Conservation (phyloP, 1,139 yeast species). For the Kluyveromyces sp. region DNA sequence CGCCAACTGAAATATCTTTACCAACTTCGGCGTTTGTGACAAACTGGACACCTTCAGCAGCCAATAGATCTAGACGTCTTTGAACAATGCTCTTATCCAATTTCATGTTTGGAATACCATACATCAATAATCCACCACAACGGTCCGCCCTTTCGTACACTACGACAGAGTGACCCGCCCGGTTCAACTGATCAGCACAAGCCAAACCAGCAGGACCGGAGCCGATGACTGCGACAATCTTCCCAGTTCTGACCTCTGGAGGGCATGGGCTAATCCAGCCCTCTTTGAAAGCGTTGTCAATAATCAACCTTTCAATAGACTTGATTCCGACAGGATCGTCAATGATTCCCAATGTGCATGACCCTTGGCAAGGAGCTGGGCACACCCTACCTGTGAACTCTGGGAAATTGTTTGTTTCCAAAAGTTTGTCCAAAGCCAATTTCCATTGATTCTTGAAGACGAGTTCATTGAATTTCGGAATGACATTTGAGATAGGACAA, state of each 20-base stretch:
- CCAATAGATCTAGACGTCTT: slow-evolving; percentile 86
- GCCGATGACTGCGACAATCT: slow-evolving; percentile 79
- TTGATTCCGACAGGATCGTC: slow-evolving; percentile 96
- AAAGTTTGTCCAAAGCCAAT: slow-evolving; percentile 83
- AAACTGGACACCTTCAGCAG: slow-evolving; percentile 83
- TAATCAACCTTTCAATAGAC: slow-evolving; percentile 91
- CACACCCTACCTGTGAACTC: slow-evolving; percentile 97
- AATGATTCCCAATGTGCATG: slow-evolving; percentile 90
- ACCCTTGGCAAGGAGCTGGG: slow-evolving; percentile 99
- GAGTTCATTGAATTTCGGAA: slow-evolving; percentile 97
- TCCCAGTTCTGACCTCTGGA: slow-evolving; percentile 76
- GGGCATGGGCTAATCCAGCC: slow-evolving; percentile 92
- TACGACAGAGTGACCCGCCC: slow-evolving; percentile 88
- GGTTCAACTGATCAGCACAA: slow-evolving; percentile 92
- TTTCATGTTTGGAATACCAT: slow-evolving; percentile 99
- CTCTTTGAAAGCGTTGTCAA: slow-evolving; percentile 91
- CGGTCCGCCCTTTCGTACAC: slow-evolving; percentile 93
- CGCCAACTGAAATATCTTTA: slow-evolving; percentile 67
- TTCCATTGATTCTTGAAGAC: slow-evolving; percentile 94
- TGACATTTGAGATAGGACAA: slow-evolving; percentile 93
- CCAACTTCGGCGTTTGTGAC: slow-evolving; percentile 75
- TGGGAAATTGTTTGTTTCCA: slow-evolving; percentile 97
- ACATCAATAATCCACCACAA: slow-evolving; percentile 95
- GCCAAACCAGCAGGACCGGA: slow-evolving; percentile 98
- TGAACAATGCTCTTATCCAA: slow-evolving; percentile 87